Base-by-base conservation (phyloP, 1,284 basidiomycete species). In the Polyporus tsugae region DNA sequence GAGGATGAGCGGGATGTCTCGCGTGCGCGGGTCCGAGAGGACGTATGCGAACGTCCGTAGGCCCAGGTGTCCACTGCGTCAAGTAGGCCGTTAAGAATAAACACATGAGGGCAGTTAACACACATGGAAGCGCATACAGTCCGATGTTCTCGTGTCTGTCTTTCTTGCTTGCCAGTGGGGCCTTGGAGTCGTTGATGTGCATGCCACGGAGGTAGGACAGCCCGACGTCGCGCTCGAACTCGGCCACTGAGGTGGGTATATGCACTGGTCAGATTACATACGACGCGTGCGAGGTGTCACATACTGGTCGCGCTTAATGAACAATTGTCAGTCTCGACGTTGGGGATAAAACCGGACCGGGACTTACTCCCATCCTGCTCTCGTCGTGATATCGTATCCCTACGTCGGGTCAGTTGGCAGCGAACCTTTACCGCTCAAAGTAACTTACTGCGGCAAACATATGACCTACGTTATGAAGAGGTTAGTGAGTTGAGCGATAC, bases 111-210 rank as follows among this genome's bases (percentile, higher is more conserved):
- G 29, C 29, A 29, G 29, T 29, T 1, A 29, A 29, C 29, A 29
- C 29, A 29, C 57, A 55, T 13, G 15, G 33, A 60, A 36, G 44
- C 1, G 82, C 89, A 73, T 74, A 93, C 91, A 93, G 77, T 17
- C 94, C 95, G 55, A 96, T 90, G 72, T 95, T 96, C 77, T 94
- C 91, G 75, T 96, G 95, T 38, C 93, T 80, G 76, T 96, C 95
- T 72, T 89, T 89, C 74, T 87, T 89, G 29, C 89, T 90, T 1
- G 84, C 87, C 6, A 90, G 82, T 0, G 81, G 82, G 17, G 84
- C 85, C 76, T 94, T 94, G 4, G 92, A 94, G 77, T 96, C 95
- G 78, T 97, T 97, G 64, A 96, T 77, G 77, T 97, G 95, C 85
- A 96, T 91, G 0, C 90, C 94, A 6, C 88, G 85, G 17, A 96